phyloP scores from a whole-genome alignment of 305 asterid species.

The Galium porrigens region DNA sequence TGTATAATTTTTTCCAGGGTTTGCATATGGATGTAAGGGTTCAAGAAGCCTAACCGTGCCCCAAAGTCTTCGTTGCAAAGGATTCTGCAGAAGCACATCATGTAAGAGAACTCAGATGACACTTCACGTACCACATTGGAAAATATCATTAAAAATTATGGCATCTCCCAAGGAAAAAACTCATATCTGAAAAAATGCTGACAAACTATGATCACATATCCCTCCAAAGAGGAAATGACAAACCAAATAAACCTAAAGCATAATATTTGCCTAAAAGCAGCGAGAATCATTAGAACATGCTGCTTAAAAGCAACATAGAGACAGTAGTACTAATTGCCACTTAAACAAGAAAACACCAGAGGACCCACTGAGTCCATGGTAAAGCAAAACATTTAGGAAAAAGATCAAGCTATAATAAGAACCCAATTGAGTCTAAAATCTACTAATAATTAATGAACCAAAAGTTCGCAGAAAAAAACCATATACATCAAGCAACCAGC shows the following conservation, averaged over 20 bases:
- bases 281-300: not conserved
- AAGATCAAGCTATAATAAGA: constrained; percentile 10
- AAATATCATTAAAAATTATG: not conserved
- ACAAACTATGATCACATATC: not conserved
- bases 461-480: not conserved
- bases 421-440: not conserved
- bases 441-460: constrained; percentile 5
- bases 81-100: constrained; percentile 33
- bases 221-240: not conserved
- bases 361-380: constrained; percentile 19
- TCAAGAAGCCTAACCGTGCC: constrained; percentile 68
- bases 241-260: not conserved
- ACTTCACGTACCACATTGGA: not conserved
- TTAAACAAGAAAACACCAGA: constrained; percentile 2
- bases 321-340: not conserved
- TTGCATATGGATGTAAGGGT: constrained; percentile 61
- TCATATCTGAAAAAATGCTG: not conserved
- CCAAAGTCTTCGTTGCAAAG: constrained; percentile 65
- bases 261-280: not conserved
- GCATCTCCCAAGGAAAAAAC: not conserved
- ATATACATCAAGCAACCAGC: constrained; percentile 4
- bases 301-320: not conserved
- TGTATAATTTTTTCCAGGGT: constrained; percentile 65
- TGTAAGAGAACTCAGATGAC: constrained; percentile 14
- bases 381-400: constrained; percentile 5